phyloP scores from a whole-genome alignment of 116 monocot species.

The Papilionanthe hybrid region DNA sequence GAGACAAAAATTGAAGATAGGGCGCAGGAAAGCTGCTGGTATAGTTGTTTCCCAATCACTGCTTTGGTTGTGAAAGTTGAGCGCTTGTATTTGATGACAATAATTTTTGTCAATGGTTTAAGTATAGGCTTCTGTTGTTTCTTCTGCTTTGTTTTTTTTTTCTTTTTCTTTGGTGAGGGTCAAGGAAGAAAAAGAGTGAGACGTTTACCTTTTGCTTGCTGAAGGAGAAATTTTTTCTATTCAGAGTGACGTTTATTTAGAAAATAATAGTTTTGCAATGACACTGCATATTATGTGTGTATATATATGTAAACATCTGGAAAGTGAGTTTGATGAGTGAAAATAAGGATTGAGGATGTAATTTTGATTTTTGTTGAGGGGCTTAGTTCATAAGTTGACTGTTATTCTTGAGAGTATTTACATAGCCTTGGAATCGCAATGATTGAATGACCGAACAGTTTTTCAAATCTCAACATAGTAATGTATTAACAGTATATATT shows the following conservation, averaged over 20 bases:
- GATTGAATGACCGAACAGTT: too few species aligned
- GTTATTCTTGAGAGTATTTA: too few species aligned
- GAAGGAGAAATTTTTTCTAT: not conserved
- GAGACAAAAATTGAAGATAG: slow-evolving; percentile 45
- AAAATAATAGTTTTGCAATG: not conserved
- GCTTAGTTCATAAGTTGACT: too few species aligned
- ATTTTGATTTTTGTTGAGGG: too few species aligned
- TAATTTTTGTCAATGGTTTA: slow-evolving; percentile 5
- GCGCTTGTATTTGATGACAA: slow-evolving; percentile 8
- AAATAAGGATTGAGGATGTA: too few species aligned
- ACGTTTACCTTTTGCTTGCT: not conserved
- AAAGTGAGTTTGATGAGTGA: too few species aligned
- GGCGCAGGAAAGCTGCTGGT: slow-evolving; percentile 7
- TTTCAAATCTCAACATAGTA: too few species aligned
- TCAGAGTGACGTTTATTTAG: not conserved
- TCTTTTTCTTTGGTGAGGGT: not conserved
- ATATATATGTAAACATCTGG: too few species aligned
- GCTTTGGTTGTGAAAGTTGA: slow-evolving; percentile 13
- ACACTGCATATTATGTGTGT: too few species aligned
- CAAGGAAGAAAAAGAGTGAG: not conserved
- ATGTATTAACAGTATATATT: too few species aligned
- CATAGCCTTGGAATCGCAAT: too few species aligned
- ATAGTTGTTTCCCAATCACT: not conserved
- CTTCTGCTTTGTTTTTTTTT: not conserved
- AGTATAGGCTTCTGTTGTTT: slow-evolving; percentile 5